phyloP scores from a whole-genome alignment of 306 rosid species.

The Malus sieversii region DNA sequence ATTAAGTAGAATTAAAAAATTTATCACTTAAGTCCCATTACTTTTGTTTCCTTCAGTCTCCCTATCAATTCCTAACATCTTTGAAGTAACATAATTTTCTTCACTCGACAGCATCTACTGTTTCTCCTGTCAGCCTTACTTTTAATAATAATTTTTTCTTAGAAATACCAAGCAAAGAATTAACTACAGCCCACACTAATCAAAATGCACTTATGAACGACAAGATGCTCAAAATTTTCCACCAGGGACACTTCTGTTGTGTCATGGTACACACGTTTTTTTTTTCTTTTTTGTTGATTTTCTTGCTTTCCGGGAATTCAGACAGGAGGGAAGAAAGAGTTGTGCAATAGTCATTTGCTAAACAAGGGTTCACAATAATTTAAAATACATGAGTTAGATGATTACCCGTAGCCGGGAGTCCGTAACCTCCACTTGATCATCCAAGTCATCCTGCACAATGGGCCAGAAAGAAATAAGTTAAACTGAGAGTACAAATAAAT shows the following conservation, averaged over 20 bases:
- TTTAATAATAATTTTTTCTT: neutral
- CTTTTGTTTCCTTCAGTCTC: neutral
- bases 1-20: neutral
- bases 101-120: neutral
- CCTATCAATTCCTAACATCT: neutral
- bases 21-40: neutral
- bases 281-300: no score
- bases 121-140: neutral
- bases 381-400: constrained; percentile 5
- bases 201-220: neutral
- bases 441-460: constrained; percentile 85
- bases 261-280: neutral
- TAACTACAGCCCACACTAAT: neutral
- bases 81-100: neutral
- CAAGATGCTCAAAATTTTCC: neutral
- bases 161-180: neutral
- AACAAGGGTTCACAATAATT: neutral
- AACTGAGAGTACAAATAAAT: neutral
- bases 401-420: constrained; percentile 88
- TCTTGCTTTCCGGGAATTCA: neutral
- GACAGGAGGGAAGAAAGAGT: neutral
- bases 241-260: neutral
- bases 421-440: constrained; percentile 78
- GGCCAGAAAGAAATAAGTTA: neutral
- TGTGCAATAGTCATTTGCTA: neutral